Base-by-base conservation (phyloP, 2,329 filamentous ascomycete genomes). In the Penicillium sp. region DNA sequence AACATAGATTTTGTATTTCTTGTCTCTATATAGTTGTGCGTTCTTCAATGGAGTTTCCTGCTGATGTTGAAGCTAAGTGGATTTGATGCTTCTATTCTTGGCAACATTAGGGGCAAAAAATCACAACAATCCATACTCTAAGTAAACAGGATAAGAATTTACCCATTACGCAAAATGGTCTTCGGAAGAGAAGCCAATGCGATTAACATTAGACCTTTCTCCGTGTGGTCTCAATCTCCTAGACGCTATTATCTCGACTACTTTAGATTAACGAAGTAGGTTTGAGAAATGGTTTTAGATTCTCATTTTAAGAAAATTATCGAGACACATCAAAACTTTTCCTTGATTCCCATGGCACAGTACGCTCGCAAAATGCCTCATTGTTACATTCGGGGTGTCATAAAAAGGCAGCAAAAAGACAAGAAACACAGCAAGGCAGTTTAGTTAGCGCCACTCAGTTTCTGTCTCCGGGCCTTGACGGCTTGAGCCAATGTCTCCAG, bases 401-500 rank as follows among this genome's bases (percentile, higher is more conserved):
- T 59, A 44, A 62, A 62, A 50, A 54, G 53, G 55, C 54, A 57
- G 51, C 47, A 17, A 61, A 62, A 63, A 60, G 53, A 42, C 26
- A 56, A 59, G 9, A 40, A 49, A 49, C 6, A 45, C 17, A 59
- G 44, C 4, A 56, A 61, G 26, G 15, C 28, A 26, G 37, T 65
- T 66, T 56, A 68, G 40, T 69, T 66, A 28, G 69, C 62, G 45
- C 60, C 64, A 33, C 65, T 66, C 58, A 73, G 72, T 55, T 81
- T 75, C 66, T 83, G 85, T 76, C 91, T 86, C 72, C 92, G 86
- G 76, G 89, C 86, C 75, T 89, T 88, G 58, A 97, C 92, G 30
- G 93, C 91, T 57, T 88, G 85, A 19, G 94, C 94, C 49, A 99
- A 86, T 55, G 84, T 83, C 68, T 90, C 89, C 12, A 98, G 86